These are phyloP conservation scores for Tremella fuciformis DNA, from an alignment of 768 basidiomycete genomes.

Conservation along the genomic window DNA sequence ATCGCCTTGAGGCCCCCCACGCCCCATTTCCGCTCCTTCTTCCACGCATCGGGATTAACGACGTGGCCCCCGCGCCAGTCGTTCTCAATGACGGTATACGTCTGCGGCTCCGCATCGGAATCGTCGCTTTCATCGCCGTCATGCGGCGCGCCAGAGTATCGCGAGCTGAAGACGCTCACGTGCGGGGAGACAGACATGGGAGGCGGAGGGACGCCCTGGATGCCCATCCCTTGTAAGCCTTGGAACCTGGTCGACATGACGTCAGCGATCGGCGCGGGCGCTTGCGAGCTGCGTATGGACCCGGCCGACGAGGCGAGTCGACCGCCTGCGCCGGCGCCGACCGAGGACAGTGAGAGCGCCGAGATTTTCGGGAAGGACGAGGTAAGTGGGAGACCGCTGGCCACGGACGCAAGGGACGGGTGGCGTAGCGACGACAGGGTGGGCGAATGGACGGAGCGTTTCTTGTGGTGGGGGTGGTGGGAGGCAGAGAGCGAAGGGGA, in stretches of 20 bases:
- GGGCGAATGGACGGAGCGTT: background rate
- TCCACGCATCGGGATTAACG: constrained; percentile 17
- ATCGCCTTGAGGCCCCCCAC: background rate
- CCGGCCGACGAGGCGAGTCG: no score
- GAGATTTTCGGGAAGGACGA: no score
- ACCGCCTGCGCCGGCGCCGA: no score
- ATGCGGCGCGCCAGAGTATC: constrained; percentile 31
- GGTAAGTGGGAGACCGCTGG: no score
- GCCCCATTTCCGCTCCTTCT: constrained; percentile 20
- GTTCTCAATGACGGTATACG: constrained; percentile 44
- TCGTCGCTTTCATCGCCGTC: constrained; percentile 45
- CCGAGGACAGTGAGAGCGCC: no score
- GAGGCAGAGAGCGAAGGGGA: background rate
- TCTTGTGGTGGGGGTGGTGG: constrained; percentile 3
- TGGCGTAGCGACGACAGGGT: constrained; percentile 1
- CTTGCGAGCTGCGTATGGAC: constrained; percentile 4
- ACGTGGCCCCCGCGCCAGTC: constrained; percentile 38
- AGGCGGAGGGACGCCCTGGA: constrained; percentile 1
- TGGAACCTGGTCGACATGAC: constrained; percentile 30
- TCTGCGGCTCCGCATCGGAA: constrained; percentile 22
- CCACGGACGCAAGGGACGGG: background rate
- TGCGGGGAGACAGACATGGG: constrained; percentile 21
- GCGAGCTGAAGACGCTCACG: constrained; percentile 34
- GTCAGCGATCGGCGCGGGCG: constrained; percentile 31
- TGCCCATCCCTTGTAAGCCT: constrained; percentile 12